phyloP scores from a whole-genome alignment of 1,139 yeast species.

The Candida albicans region DNA sequence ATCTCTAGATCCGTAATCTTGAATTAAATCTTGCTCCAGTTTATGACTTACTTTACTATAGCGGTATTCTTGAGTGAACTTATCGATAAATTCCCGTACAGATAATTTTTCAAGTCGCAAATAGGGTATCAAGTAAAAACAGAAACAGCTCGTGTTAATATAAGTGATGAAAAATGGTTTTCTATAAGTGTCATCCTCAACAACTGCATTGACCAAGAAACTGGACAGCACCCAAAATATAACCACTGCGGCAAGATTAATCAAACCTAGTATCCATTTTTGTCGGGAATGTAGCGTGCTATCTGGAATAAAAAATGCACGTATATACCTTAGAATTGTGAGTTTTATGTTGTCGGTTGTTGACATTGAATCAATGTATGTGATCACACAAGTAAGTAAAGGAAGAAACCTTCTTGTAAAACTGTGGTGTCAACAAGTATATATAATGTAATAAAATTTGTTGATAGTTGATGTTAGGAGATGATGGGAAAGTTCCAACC shows the following conservation, averaged over 20 bases:
- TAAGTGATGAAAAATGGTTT: constrained; percentile 96
- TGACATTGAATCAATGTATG: background rate
- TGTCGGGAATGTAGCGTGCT: constrained; percentile 23
- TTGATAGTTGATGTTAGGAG: background rate
- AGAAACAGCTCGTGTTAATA: constrained; percentile 82
- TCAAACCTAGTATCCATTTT: constrained; percentile 75
- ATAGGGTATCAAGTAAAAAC: constrained; percentile 73
- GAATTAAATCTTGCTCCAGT: constrained; percentile 16
- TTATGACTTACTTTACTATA: constrained; percentile 7
- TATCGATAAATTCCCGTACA: constrained; percentile 22
- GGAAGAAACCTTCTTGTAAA: background rate
- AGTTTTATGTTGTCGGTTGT: constrained; percentile 10
- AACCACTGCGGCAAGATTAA: constrained; percentile 72
- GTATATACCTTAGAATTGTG: constrained; percentile 13
- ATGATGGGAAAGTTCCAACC: background rate
- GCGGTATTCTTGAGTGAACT: constrained; percentile 24
- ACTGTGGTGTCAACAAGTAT: constrained; percentile 2
- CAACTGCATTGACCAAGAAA: constrained; percentile 70
- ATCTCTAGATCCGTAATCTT: constrained; percentile 19
- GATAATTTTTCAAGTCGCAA: constrained; percentile 27
- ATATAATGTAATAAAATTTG: too few relatives aligned
- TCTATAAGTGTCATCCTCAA: constrained; percentile 66
- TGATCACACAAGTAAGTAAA: background rate
- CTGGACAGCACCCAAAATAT: constrained; percentile 87
- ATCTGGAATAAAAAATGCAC: constrained; percentile 19